Evolutionary conservation across 352 stramenopile species (phyloP).

Genomic region (Phytopythium kandeliae): DNA sequence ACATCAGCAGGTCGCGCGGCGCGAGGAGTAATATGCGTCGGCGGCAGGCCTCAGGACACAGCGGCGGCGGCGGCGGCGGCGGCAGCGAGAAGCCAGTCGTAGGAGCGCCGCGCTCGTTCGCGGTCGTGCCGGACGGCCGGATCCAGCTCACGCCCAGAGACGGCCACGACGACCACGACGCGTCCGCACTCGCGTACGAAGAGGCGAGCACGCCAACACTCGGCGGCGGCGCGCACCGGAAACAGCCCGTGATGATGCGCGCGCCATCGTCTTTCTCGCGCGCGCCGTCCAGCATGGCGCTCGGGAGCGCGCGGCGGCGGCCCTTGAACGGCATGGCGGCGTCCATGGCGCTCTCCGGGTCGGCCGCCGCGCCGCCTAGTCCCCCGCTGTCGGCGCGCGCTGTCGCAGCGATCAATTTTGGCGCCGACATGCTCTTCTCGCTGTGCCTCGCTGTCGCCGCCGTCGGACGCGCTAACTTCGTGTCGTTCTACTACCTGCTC

Average conservation of each 20-base stretch:
- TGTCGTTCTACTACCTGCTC: conserved; percentile 68
- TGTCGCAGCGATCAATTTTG: conserved; percentile 14
- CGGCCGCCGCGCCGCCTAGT: conserved; percentile 1
- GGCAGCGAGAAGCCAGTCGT: background rate
- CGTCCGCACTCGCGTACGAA: conserved; percentile 17
- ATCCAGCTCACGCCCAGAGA: conserved; percentile 31
- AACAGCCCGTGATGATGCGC: conserved; percentile 6
- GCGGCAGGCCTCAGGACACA: conserved; percentile 4
- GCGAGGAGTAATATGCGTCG: conserved; percentile 2
- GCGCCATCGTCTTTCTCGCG: conserved; percentile 10
- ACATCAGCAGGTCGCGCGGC: too few relatives aligned
- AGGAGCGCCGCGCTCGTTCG: conserved; percentile 11
- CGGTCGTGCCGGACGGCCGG: conserved; percentile 22
- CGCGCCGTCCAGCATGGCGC: background rate
- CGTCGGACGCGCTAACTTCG: conserved; percentile 38
- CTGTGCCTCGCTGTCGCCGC: conserved; percentile 48
- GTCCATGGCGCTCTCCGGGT: background rate
- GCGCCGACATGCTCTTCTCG: conserved; percentile 33
- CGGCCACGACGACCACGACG: conserved; percentile 2
- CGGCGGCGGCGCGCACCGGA: conserved; percentile 5
- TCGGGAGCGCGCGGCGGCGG: conserved; percentile 7
- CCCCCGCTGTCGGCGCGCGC: conserved; percentile 15
- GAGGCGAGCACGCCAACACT: conserved; percentile 28
- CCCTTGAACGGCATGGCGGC: conserved; percentile 1
- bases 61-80: background rate